Evolutionary conservation across 306 rosid species (phyloP).

Genomic region (Castanea sativa): DNA sequence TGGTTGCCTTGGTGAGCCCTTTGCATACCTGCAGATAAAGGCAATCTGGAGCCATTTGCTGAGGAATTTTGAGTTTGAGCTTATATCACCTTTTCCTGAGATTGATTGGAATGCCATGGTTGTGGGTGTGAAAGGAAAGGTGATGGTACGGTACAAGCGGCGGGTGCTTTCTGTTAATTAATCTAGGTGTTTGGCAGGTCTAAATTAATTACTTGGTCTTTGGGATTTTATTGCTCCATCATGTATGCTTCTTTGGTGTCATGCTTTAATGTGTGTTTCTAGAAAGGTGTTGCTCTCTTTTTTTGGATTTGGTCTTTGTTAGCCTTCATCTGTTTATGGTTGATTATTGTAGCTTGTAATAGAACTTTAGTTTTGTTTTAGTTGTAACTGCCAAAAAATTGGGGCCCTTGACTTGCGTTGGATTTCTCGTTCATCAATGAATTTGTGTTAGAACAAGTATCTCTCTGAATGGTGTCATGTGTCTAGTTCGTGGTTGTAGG

Average conservation of each 20-base stretch:
- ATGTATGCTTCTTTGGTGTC: slow-evolving; percentile 2
- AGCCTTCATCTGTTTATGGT: slow-evolving; percentile 6
- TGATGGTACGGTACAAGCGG: slow-evolving; percentile 89
- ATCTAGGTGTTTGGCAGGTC: not conserved
- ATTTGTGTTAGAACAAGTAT: not conserved
- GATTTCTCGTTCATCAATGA: slow-evolving; percentile 1
- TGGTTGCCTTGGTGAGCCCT: slow-evolving; percentile 98
- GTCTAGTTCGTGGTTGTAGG: not conserved
- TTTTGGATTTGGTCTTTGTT: slow-evolving; percentile 12
- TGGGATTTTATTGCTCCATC: slow-evolving; percentile 17
- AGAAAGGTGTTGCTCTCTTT: not conserved
- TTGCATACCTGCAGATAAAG: slow-evolving; percentile 93
- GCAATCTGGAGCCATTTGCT: slow-evolving; percentile 93
- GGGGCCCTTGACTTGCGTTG: not conserved
- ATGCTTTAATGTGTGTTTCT: not conserved
- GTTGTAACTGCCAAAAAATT: not conserved
- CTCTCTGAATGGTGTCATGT: not conserved
- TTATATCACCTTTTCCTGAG: slow-evolving; percentile 86
- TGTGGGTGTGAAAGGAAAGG: slow-evolving; percentile 93
- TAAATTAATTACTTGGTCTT: not conserved
- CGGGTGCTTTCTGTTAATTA: slow-evolving; percentile 53
- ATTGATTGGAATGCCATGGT: slow-evolving; percentile 99
- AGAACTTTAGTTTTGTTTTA: slow-evolving; percentile 4
- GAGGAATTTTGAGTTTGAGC: slow-evolving; percentile 90
- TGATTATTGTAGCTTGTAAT: slow-evolving; percentile 7